Base-by-base conservation (phyloP, 2,329 filamentous ascomycete species). In the Cadophora sp. region DNA sequence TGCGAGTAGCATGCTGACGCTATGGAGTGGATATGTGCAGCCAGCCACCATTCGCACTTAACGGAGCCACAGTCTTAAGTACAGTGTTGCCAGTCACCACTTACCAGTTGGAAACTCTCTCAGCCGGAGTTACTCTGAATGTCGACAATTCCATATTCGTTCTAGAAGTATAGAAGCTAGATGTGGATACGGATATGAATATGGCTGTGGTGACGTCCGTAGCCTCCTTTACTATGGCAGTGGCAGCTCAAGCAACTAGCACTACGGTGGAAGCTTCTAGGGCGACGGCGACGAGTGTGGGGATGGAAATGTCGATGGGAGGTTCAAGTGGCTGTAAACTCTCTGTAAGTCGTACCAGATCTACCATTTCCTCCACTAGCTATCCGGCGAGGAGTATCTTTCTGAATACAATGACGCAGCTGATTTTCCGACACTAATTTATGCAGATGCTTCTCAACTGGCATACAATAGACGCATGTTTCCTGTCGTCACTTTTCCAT, bases 371-470 rank as follows among this genome's bases (percentile, higher is more conserved):
- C 7, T 9, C 14, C 34, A 37, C 34, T 11, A 19, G 19, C 2
- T 4, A 43, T 43, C 12, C 5, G 40, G 3, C 16, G 11, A 12
- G 19, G 19, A 43, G 19, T 19, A 43, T 43, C 40, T 43, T 12
- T 43, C 40, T 43, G 5, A 12, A 43, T 43, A 16, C 40, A 16
- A 19, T 5, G 40, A n/a, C 40, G 4, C 40, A 3, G 12, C 27
- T 34, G 40, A 27, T 29, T 53, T 27, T 4, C 26, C 48, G 29
- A 12, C 24, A 53, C 43, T 59, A 51, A 63, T 31, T 19, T 24
- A 11, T 3, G 8, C n/a, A 76, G 74, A 75, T 75, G 73, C 71
- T 74, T 7, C 64, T 73, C 3, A 75, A 75, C 46, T 75, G 71
- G 72, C 60, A 68, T 22, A 75, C 71, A 16, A 70, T 74, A 58